A percentile compares a stretch with the other conserved stretches of the same genome.
Evolutionary conservation across 768 basidiomycete genomes (phyloP).

Genomic region (Neoboletus magnificus): DNA sequence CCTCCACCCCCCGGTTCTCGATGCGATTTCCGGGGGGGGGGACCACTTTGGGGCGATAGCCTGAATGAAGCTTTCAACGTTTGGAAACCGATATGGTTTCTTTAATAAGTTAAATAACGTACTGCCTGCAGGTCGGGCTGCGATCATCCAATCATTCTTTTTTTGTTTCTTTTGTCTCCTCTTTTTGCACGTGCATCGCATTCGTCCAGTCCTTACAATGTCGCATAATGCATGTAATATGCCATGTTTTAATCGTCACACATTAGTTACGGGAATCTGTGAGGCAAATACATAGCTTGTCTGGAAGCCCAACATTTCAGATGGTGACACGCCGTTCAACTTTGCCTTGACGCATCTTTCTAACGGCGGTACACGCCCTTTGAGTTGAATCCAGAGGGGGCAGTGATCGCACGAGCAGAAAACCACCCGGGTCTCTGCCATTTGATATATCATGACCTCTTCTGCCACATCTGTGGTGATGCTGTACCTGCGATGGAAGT

Average conservation of each 20-base stretch:
- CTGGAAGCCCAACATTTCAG: not conserved
- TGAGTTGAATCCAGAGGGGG: not conserved
- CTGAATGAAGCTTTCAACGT: not conserved
- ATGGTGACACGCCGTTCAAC: not conserved
- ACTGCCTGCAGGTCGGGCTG: conserved; percentile 9
- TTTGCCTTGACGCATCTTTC: too few relatives aligned
- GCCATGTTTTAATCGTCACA: not conserved
- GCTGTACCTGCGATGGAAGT: not conserved
- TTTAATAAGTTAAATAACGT: not conserved
- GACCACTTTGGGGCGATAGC: not conserved
- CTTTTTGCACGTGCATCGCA: not conserved
- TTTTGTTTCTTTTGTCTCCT: not conserved
- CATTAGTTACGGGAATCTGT: not conserved
- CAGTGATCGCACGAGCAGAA: not conserved
- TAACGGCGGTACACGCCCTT: not conserved
- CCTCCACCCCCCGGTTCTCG: not conserved
- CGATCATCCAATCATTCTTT: not conserved
- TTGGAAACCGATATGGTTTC: not conserved
- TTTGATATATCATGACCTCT: not conserved
- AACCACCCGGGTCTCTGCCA: not conserved
- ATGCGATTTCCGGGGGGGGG: not conserved
- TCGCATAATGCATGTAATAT: not conserved
- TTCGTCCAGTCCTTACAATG: not conserved
- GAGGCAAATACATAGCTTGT: not conserved
- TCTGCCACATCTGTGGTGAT: not conserved